Base-by-base conservation (phyloP, 2,329 filamentous ascomycete species). In the Curvularia hawaiiensis region DNA sequence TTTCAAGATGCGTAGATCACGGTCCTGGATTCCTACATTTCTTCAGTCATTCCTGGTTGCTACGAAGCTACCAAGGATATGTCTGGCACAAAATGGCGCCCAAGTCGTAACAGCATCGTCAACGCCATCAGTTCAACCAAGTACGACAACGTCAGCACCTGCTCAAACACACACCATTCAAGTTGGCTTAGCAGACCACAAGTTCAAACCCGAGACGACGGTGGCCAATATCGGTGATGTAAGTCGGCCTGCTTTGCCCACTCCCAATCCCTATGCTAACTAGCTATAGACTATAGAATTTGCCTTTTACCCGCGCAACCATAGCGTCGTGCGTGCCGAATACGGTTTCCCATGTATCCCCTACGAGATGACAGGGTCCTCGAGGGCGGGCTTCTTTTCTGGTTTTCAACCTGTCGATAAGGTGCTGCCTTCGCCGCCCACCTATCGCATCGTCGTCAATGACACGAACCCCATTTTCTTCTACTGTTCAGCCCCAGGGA, bases 401-500 rank as follows among this genome's bases (percentile, higher is more conserved):
- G 70, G 72, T 1, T 75, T 75, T 48, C 51, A 65, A 16, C 55
- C 67, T 8, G 65, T 75, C 31, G 61, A 71, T 41, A 62, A 57
- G 22, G 62, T 75, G 3, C 35, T 68, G 12, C 28, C 55, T 14
- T 56, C 67, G 22, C 71, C 71, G 20, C 71, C 72, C 12, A 72
- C 64, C 52, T 75, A 62, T 49, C 55, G 35, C 11, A 44, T 76
- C 31, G 49, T 35, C 1, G 61, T 77, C 52, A 75, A 75, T 51
- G 67, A 74, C 53, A 69, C 70, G 1, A 39, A 62, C 1, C 75
- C 75, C 2, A 68, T 77, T 1, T 77, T 72, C 57, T 77, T 75
- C 67, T 77, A 77, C 64, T 77, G 74, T 58, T 68, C 86, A 0
- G 88, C 88, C 0, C 82, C 85, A 0, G 83, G 80, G 1, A 89